phyloP scores from a whole-genome alignment of 345 rosid genomes.

The Eucalyptus curtisii region DNA sequence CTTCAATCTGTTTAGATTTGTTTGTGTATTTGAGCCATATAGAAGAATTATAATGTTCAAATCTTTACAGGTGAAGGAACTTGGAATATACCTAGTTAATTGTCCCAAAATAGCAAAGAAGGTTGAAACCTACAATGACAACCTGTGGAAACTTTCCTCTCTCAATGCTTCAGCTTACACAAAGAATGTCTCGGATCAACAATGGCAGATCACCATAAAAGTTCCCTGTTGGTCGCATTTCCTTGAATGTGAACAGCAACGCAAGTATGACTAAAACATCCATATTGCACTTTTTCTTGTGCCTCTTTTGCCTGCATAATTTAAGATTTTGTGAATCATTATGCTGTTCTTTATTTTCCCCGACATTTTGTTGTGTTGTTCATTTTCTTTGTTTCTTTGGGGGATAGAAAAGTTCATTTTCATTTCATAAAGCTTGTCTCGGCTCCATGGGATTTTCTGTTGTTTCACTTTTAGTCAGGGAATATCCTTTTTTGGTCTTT shows the following conservation, averaged over 20 bases:
- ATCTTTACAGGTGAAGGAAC: slow-evolving; percentile 25
- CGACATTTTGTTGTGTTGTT: too few species aligned
- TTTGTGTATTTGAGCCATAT: not conserved
- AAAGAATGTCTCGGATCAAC: slow-evolving; percentile 36
- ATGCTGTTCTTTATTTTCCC: not conserved
- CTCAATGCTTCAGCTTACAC: slow-evolving; percentile 47
- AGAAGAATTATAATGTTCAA: not conserved
- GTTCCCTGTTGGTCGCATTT: slow-evolving; percentile 94
- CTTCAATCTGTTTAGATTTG: not conserved
- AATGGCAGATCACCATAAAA: slow-evolving; percentile 60
- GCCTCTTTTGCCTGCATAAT: not conserved
- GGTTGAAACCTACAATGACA: slow-evolving; percentile 45
- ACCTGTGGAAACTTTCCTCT: slow-evolving; percentile 54
- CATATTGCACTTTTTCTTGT: not conserved
- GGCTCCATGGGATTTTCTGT: too few species aligned
- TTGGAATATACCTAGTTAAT: too few species aligned
- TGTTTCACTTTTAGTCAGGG: too few species aligned
- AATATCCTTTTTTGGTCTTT: too few species aligned
- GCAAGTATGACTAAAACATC: slow-evolving; percentile 19
- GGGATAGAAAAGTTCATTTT: too few species aligned
- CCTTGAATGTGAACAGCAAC: slow-evolving; percentile 26
- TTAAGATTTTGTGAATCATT: not conserved
- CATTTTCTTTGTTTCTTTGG: not conserved
- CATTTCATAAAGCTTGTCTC: too few species aligned
- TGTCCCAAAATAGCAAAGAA: slow-evolving; percentile 43